Base-by-base conservation (phyloP, 371 early-diverging fungal genomes). In the Mucor indicus region DNA sequence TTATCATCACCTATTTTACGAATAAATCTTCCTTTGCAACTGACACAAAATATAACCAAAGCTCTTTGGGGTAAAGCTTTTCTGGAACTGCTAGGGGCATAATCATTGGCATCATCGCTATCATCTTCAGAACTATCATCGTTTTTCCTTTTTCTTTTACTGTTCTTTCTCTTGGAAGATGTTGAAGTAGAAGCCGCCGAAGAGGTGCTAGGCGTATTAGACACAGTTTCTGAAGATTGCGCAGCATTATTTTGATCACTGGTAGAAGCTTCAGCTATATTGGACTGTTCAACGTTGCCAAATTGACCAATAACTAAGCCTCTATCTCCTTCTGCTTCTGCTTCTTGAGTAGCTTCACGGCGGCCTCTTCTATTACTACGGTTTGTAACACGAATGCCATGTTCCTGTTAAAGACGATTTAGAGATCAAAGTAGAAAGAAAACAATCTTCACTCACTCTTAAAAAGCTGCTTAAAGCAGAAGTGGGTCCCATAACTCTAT, bases 381-480 rank as follows among this genome's bases (percentile, higher is more conserved):
- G 45, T 80, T 77, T 29, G 71, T 75, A 22, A 84, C 77, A 33
- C 65, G 53, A 66, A 89, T 89, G 17, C 86, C 86, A 47, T 83
- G 75, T 57, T 89, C 89, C 67, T 86, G 40, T 12, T 12, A 25
- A n/a, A n/a, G n/a, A 12, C 24, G 12, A 13, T 35, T 33, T 23
- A 33, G n/a, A 33, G n/a, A 33, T 11, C 5, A 27, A 33, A 33
- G n/a, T 11, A 33, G 15, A 33, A 33, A 33, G 6, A 9, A n/a
- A 36, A 23, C 11, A 16, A 25, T 15, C 9, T 20, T 22, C 16
- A 44, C 53, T 49, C 57, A 75, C 76, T 33, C 73, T 69, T 27
- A 89, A 55, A 40, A 87, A 87, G 36, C 81, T 83, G 24, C 77
- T 79, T 23, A 89, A 65, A 24, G 89, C 89, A 41, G 86, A 85